Evolutionary conservation across 1,284 basidiomycete species (phyloP).

Genomic region (Melampsora americana): DNA sequence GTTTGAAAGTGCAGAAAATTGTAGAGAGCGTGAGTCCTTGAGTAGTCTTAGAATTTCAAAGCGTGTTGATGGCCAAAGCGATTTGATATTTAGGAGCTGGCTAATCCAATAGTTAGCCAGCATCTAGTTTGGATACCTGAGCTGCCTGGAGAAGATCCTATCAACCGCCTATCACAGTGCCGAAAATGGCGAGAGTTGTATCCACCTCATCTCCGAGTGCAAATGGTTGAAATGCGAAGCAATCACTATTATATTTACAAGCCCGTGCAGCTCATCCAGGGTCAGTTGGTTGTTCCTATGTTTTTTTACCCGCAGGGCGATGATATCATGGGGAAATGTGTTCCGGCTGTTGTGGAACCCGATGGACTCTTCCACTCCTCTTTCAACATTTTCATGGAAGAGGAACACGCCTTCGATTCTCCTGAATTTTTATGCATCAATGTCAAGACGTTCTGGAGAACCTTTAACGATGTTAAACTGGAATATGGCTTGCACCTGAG

Average conservation of each 20-base stretch:
- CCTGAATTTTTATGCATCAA: not conserved
- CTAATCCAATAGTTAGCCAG: not conserved
- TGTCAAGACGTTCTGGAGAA: not conserved
- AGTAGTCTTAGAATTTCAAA: too few species aligned
- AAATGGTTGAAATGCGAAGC: not conserved
- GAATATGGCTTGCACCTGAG: not conserved
- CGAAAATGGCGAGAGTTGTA: not conserved
- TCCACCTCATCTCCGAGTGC: not conserved
- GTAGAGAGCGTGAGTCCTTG: not conserved
- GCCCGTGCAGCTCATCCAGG: not conserved
- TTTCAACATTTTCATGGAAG: not conserved
- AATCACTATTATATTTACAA: constrained; percentile 12
- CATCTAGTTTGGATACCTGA: constrained; percentile 3
- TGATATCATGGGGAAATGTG: not conserved
- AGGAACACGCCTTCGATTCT: not conserved
- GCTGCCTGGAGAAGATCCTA: not conserved
- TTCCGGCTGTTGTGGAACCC: not conserved
- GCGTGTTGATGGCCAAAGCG: too few species aligned
- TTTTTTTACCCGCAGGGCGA: not conserved
- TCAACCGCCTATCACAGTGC: not conserved
- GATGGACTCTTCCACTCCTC: not conserved
- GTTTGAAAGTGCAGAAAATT: not conserved
- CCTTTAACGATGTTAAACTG: not conserved
- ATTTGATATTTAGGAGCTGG: not conserved
- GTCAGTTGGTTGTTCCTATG: not conserved